Evolutionary conservation across 306 rosid genomes (phyloP), one percentile per base, ranked within the genome.

Genomic region (Prosopis cineraria): DNA sequence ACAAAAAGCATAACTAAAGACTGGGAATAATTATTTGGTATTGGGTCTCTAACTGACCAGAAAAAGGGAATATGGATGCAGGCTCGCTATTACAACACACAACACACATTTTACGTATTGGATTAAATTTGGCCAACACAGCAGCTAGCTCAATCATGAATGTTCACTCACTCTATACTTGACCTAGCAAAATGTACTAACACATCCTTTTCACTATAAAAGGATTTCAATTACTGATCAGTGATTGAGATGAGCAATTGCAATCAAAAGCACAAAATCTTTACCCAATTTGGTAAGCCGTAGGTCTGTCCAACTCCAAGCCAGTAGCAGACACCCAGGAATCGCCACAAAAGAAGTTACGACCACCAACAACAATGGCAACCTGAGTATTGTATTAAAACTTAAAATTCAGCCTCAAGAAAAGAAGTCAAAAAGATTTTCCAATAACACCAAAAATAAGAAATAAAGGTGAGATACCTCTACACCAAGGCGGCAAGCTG

Each of bases 281-380:
- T 75, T 84, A 84, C 87, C 87, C 81, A 76, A 84, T 84, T 65
- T 84, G 84, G 76, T 71, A 70, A 25, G 87, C 84, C 37, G 70
- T 80, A 76, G 87, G 80, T 58, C 84, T 79, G 77, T 84, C 87
- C 75, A 84, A 76, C 14, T 9, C 5, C 5, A 48, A n/a, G 36
- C 82, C 87, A 65, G 87, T 80, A 48, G 84, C 62, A 65, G 84
- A 70, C 25, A 70, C 79, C 87, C 87, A 84, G 10, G 82, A 68
- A 64, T 79, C 84, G 65, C 87, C 82, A 67, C 76, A 76, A 72
- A 84, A 84, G 67, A 84, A 80, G 68, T 84, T 79, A 76, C 87
- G 78, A 68, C 87, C 81, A 65, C 87, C 87, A 31, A 84, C 81
- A 66, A 84, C 73, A 25, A 84, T 84, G 25, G 87, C 87, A 45